Evolutionary conservation across 495 filamentous ascomycete species (phyloP), one percentile per base, ranked within the genome.

Genomic region (Viridothelium virens): DNA sequence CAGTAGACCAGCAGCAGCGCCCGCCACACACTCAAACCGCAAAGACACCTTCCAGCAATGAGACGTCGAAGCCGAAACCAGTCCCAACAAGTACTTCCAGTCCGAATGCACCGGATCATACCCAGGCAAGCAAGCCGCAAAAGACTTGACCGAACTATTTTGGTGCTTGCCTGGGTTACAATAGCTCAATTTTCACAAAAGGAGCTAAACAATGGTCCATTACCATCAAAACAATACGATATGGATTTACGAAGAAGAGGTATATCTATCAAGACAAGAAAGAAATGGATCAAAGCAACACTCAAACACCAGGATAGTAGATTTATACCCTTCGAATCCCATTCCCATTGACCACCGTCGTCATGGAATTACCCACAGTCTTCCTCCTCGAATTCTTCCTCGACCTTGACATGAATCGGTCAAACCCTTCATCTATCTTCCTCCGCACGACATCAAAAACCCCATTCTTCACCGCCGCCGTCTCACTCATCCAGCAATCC

Each of bases 401-500:
- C 53, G 53, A n/a, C 53, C 53, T 34, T 36, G 25, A 34, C 53
- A 18, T 18, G 25, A 25, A 25, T 14, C 31, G 11, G 25, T 14
- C 31, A 14, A 59, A 59, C 7, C 6, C 53, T 31, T 59, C 53
- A 18, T 59, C 53, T 31, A 59, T 31, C 53, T 59, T 59, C 53
- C 31, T 11, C 31, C 53, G 4, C 25, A 59, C 53, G 25, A 34
- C 25, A 36, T 59, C 53, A 36, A 59, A 59, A 33, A 59, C 31
- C 5, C 53, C 53, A 31, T 14, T 14, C 53, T 59, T 59, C 53
- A 59, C 53, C 53, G 53, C 53, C 53, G 53, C n/a, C 53, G 53
- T 18, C 53, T 59, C 53, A 14, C 53, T 59, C 80, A 89, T 85
- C 83, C 86, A 88, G 62, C 79, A 80, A 75, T 89, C 87, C 63